Evolutionary conservation across 2,329 filamentous ascomycete genomes (phyloP), one percentile per base, ranked within the genome.

Genomic region (Cadophora sp.): DNA sequence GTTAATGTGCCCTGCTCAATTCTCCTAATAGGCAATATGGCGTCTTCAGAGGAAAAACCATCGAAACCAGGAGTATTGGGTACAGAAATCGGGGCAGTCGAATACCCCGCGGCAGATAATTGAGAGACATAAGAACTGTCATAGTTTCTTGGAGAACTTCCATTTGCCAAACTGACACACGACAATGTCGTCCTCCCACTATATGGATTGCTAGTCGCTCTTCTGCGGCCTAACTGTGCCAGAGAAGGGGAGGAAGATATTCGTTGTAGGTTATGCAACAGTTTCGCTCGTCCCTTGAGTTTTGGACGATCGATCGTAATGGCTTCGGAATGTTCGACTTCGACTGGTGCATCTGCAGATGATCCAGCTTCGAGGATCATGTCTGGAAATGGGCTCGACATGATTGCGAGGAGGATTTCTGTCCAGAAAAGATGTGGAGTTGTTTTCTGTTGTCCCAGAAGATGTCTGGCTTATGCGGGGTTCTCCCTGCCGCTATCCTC

Each of bases 181-280:
- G 77, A 78, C 37, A 76, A 67, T 40, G 73, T 70, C 29, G 69
- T 70, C 70, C 76, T 75, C 29, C 71, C 68, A 46, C 67, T 62
- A 66, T 78, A 78, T 68, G 76, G 76, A 71, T 71, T 76, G 65
- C 74, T 79, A 2, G 66, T 68, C 26, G 76, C 74, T 67, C 76
- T 66, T 65, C 65, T 77, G 22, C 76, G 69, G 63, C 75, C 67
- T 1, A 77, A 62, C 59, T 77, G 74, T 59, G 70, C 72, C 14
- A 78, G 72, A 61, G 78, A 76, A 26, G 76, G 76, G 1, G 78
- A 79, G 4, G 78, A 79, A 4, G 77, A 78, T 34, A 79, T 78
- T 56, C 77, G 75, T 64, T 79, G 75, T 1, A 79, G 70, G 27
- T 73, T 71, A 56, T 76, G 72, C 31, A 77, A 68, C 40, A 79